A percentile compares a stretch with the other conserved stretches of the same genome.
Conservation (phyloP, 1,284 basidiomycete genomes). For the Ceratobasidium sp. region DNA sequence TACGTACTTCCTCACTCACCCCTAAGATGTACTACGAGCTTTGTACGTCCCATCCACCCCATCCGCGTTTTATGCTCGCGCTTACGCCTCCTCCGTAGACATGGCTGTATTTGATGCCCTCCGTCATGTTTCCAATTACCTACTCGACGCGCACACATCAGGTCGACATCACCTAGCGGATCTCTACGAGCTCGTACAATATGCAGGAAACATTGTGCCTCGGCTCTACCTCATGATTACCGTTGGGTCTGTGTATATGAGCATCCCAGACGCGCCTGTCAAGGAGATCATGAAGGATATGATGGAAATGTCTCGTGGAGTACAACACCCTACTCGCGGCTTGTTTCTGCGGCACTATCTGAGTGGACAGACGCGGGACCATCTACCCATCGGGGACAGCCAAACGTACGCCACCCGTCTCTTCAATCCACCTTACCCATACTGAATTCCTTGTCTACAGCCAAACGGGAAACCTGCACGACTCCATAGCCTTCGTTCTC, state of each 20-base stretch:
- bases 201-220: constrained; percentile 93
- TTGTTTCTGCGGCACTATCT: constrained; percentile 95
- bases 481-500: constrained; percentile 93
- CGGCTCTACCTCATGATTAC: constrained; percentile 98
- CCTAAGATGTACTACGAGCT: constrained; percentile 98
- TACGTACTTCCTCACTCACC: constrained; percentile 89
- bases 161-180: constrained; percentile 94
- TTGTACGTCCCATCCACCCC: constrained; percentile 68
- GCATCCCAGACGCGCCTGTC: constrained; percentile 91
- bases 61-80: constrained; percentile 40
- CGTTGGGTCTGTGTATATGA: constrained; percentile 98
- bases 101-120: constrained; percentile 97
- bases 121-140: constrained; percentile 92
- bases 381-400: constrained; percentile 88
- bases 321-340: constrained; percentile 92
- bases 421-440: neutral
- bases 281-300: constrained; percentile 99
- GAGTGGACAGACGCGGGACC: constrained; percentile 93
- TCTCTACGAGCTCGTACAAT: constrained; percentile 97
- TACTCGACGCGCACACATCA: constrained; percentile 92
- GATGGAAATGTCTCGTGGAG: constrained; percentile 98
- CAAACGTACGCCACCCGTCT: constrained; percentile 71
- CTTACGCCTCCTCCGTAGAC: constrained; percentile 65
- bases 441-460: constrained; percentile 60
- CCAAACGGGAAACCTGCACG: constrained; percentile 87